Conservation (phyloP, 1,284 basidiomycete species). For the Ustilago curta region DNA sequence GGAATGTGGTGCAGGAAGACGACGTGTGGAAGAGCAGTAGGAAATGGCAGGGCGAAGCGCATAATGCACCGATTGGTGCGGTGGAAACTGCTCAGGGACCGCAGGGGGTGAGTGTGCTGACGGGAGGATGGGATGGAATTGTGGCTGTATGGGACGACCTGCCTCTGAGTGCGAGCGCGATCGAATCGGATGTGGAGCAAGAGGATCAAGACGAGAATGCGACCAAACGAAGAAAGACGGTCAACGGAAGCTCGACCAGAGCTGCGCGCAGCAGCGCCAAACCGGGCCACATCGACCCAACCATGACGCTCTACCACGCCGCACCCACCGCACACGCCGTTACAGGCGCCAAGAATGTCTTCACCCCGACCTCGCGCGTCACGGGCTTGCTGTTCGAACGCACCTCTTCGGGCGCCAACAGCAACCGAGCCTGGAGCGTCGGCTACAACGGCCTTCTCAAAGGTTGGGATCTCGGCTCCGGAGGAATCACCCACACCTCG, state of each 20-base stretch:
- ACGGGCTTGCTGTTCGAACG: constrained; percentile 44
- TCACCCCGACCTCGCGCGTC: constrained; percentile 54
- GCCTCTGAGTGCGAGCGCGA: background rate
- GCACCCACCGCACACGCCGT: constrained; percentile 20
- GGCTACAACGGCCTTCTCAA: constrained; percentile 64
- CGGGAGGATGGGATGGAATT: constrained; percentile 63
- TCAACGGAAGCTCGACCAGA: constrained; percentile 25
- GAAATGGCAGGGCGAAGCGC: constrained; percentile 41
- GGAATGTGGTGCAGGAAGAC: constrained; percentile 29
- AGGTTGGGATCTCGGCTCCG: constrained; percentile 59
- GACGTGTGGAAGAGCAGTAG: constrained; percentile 25
- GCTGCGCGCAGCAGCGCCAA: background rate
- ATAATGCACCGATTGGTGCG: constrained; percentile 47
- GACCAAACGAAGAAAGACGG: constrained; percentile 33
- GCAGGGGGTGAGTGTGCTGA: constrained; percentile 34
- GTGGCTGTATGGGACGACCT: constrained; percentile 61
- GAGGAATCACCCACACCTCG: constrained; percentile 32
- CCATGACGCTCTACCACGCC: constrained; percentile 38
- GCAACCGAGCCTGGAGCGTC: constrained; percentile 47
- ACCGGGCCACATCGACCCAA: constrained; percentile 24
- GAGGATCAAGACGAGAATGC: constrained; percentile 26
- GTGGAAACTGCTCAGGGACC: constrained; percentile 38
- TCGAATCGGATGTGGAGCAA: constrained; percentile 16
- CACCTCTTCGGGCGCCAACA: constrained; percentile 16
- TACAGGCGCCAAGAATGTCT: constrained; percentile 39